Conservation (phyloP, 768 basidiomycete species). For the Mycena filopes region DNA sequence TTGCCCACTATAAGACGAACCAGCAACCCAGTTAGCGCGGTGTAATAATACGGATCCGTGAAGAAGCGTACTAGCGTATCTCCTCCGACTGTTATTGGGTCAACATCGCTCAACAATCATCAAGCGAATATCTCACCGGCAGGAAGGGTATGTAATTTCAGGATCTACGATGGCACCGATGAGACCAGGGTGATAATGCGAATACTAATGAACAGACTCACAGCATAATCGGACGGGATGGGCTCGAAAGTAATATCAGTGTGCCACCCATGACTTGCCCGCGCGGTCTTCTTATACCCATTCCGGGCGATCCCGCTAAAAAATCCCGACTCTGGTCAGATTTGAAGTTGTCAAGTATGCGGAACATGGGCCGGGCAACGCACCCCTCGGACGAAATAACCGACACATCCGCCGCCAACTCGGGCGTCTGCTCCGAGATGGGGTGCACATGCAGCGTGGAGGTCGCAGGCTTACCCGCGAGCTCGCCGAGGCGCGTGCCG, state of each 20-base stretch:
- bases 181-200: background rate
- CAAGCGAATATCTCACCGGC: conserved; percentile 34
- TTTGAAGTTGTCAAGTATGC: too few relatives aligned
- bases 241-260: conserved; percentile 70
- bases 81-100: conserved; percentile 46
- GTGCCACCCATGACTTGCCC: conserved; percentile 62
- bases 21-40: background rate
- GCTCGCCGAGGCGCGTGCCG: conserved; percentile 57
- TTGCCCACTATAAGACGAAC: conserved; percentile 47
- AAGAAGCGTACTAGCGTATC: conserved; percentile 51
- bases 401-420: conserved; percentile 63
- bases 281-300: conserved; percentile 41
- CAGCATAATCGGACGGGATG: conserved; percentile 69
- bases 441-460: conserved; percentile 68
- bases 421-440: conserved; percentile 57
- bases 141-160: conserved; percentile 55
- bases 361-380: too few relatives aligned
- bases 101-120: background rate
- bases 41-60: background rate
- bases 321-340: too few relatives aligned
- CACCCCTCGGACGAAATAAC: conserved; percentile 61
- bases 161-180: conserved; percentile 37
- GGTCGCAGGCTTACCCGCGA: conserved; percentile 58
- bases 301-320: conserved; percentile 54
- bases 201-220: conserved; percentile 28